phyloP scores from a whole-genome alignment of 768 basidiomycete genomes.

The Tricholoma sp. region DNA sequence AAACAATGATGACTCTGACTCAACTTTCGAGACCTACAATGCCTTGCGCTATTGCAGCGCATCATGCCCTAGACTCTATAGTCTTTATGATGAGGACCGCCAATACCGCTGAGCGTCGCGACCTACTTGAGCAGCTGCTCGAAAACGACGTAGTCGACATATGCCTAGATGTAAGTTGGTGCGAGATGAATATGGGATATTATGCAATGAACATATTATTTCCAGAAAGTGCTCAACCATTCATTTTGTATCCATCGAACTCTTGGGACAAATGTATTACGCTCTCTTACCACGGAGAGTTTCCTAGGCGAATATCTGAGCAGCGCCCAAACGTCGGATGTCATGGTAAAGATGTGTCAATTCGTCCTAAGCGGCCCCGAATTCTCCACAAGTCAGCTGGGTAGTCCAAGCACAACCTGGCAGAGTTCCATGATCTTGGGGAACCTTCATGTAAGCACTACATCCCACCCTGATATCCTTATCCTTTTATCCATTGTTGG shows the following conservation, averaged over 20 bases:
- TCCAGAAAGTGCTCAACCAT: slow-evolving; percentile 17
- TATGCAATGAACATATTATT: no score
- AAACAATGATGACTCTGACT: slow-evolving; percentile 18
- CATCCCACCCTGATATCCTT: background rate
- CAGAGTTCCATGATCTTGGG: slow-evolving; percentile 18
- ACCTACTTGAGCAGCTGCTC: slow-evolving; percentile 19
- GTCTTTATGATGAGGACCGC: slow-evolving; percentile 16
- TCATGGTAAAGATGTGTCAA: slow-evolving; percentile 20
- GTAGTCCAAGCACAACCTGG: slow-evolving; percentile 18
- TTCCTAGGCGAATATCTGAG: slow-evolving; percentile 18
- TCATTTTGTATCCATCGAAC: slow-evolving; percentile 19
- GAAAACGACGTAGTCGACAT: slow-evolving; percentile 15
- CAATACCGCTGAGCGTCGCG: slow-evolving; percentile 13
- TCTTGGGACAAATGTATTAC: slow-evolving; percentile 13
- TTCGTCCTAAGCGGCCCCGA: slow-evolving; percentile 20
- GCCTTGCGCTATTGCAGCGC: slow-evolving; percentile 13
- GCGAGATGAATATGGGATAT: no score
- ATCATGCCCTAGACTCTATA: slow-evolving; percentile 19
- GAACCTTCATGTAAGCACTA: slow-evolving; percentile 7
- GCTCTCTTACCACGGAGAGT: slow-evolving; percentile 15
- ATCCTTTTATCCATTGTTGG: background rate
- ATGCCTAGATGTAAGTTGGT: slow-evolving; percentile 17
- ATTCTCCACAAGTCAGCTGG: slow-evolving; percentile 14
- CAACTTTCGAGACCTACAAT: slow-evolving; percentile 12
- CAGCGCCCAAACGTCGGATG: slow-evolving; percentile 13